These are phyloP conservation scores for Penicillium daleae DNA, from an alignment of 495 filamentous ascomycete species.

Conservation along the genomic window DNA sequence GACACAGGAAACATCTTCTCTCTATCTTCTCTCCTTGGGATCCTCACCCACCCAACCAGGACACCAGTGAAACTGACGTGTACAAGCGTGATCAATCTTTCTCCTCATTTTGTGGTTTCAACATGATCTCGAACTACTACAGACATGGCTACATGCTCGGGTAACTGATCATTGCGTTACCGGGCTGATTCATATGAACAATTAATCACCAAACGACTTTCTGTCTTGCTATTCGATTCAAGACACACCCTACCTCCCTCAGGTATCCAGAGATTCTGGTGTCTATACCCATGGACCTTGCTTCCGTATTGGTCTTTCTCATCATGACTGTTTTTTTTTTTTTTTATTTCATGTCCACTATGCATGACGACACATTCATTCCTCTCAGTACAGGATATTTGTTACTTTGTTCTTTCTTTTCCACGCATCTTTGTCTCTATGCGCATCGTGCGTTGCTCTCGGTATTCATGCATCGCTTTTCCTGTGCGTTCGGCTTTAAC, in stretches of 20 bases:
- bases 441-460: background rate
- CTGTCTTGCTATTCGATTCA: slow-evolving; percentile 9
- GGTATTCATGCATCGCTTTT: slow-evolving; percentile 13
- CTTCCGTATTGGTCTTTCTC: slow-evolving; percentile 5
- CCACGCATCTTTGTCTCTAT: background rate
- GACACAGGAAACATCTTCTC: background rate
- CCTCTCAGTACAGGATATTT: background rate
- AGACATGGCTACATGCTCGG: background rate
- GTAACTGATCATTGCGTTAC: slow-evolving; percentile 11
- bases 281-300: background rate
- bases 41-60: background rate
- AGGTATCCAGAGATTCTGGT: background rate
- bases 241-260: background rate
- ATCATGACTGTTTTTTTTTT: background rate
- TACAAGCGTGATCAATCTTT: background rate
- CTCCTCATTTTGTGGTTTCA: background rate
- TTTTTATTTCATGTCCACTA: slow-evolving; percentile 17
- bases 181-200: slow-evolving; percentile 1
- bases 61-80: background rate
- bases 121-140: background rate
- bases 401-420: slow-evolving; percentile 2
- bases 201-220: slow-evolving; percentile 21
- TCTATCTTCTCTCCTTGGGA: background rate
- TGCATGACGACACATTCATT: slow-evolving; percentile 17
- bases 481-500: background rate